Conservation (phyloP, 345 rosid genomes). For the Salix arbutifolia region DNA sequence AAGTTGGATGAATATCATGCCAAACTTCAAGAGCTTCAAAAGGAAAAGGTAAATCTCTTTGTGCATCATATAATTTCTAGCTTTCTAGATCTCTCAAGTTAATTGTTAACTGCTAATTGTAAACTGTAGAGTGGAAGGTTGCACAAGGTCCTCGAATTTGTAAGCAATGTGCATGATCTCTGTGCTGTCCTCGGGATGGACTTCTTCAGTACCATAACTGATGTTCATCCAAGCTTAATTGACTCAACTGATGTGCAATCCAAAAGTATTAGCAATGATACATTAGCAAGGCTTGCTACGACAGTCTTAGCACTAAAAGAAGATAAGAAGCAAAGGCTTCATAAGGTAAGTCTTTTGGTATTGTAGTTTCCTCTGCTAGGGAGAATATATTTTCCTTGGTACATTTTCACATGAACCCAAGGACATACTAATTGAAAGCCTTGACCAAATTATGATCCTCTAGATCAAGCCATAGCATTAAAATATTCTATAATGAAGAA, state of each 20-base stretch:
- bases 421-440: neutral
- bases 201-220: constrained; percentile 69
- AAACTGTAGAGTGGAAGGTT: constrained; percentile 72
- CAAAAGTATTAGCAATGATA: constrained; percentile 92
- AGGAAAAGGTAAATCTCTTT: constrained; percentile 65
- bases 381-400: neutral
- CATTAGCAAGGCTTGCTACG: constrained; percentile 68
- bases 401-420: neutral
- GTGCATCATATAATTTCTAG: neutral
- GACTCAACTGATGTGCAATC: constrained; percentile 58
- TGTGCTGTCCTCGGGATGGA: constrained; percentile 90
- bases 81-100: neutral
- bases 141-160: constrained; percentile 84
- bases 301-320: constrained; percentile 72
- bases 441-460: neutral
- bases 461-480: neutral
- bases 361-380: neutral
- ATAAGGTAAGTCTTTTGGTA: constrained; percentile 44
- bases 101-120: constrained; percentile 17
- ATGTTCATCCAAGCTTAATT: constrained; percentile 94
- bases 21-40: constrained; percentile 83
- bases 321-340: constrained; percentile 85
- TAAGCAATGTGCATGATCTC: constrained; percentile 90
- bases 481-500: neutral
- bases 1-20: constrained; percentile 71